A percentile compares a stretch with the other conserved stretches of the same genome.
These are phyloP conservation scores for Pisolithus thermaeus DNA, from an alignment of 1,284 basidiomycete species.

Conservation along the genomic window DNA sequence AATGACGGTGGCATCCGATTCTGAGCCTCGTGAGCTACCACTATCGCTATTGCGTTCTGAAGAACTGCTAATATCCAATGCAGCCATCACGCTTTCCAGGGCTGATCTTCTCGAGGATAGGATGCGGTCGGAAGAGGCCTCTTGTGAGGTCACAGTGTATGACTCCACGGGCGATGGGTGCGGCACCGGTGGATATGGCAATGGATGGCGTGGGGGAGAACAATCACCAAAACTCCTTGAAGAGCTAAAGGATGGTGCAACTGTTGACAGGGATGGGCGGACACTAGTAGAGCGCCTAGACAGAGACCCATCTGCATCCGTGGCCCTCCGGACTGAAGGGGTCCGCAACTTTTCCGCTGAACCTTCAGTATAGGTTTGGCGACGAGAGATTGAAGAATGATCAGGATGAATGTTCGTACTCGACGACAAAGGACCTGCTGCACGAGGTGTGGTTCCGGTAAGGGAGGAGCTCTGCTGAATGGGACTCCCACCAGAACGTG, in stretches of 20 bases:
- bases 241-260: slow-evolving; percentile 28
- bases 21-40: slow-evolving; percentile 47
- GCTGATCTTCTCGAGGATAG: slow-evolving; percentile 33
- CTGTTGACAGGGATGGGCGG: slow-evolving; percentile 46
- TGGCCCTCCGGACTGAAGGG: slow-evolving; percentile 55
- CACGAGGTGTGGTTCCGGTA: slow-evolving; percentile 25
- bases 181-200: slow-evolving; percentile 13
- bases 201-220: slow-evolving; percentile 12
- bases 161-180: slow-evolving; percentile 18
- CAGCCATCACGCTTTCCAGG: slow-evolving; percentile 31
- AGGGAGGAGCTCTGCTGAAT: slow-evolving; percentile 20
- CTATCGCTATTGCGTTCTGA: slow-evolving; percentile 50
- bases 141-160: slow-evolving; percentile 16
- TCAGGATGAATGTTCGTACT: slow-evolving; percentile 38
- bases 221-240: slow-evolving; percentile 19
- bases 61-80: slow-evolving; percentile 31
- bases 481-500: slow-evolving; percentile 27
- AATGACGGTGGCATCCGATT: slow-evolving; percentile 66
- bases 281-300: slow-evolving; percentile 40
- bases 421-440: slow-evolving; percentile 29
- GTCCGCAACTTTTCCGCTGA: slow-evolving; percentile 44
- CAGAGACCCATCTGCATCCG: slow-evolving; percentile 47
- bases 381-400: slow-evolving; percentile 38
- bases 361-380: slow-evolving; percentile 39
- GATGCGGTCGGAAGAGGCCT: slow-evolving; percentile 15